phyloP scores from a whole-genome alignment of 371 early-diverging fungal genomes.

The Syncephalastrum racemosum region DNA sequence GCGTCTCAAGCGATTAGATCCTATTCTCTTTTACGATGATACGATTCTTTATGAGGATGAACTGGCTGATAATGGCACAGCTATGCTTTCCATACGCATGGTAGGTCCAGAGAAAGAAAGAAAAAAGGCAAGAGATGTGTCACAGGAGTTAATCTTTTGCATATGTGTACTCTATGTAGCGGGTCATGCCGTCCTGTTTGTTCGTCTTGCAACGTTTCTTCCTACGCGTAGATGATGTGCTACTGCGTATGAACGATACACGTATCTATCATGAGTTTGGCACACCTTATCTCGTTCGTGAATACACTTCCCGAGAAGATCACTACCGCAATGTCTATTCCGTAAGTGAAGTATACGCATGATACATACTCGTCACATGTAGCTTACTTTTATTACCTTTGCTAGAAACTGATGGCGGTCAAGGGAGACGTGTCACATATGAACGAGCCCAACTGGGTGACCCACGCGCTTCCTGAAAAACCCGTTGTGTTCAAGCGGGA shows the following conservation, averaged over 20 bases:
- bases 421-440: constrained; percentile 66
- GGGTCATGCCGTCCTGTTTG: constrained; percentile 93
- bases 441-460: constrained; percentile 77
- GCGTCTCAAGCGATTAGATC: constrained; percentile 74
- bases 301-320: constrained; percentile 69
- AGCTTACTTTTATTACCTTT: not conserved
- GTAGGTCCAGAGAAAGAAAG: too few species aligned
- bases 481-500: too few species aligned
- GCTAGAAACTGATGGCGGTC: constrained; percentile 26
- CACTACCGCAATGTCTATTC: constrained; percentile 57
- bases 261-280: constrained; percentile 88
- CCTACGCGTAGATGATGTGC: constrained; percentile 91
- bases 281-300: constrained; percentile 60
- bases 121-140: not conserved
- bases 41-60: constrained; percentile 94
- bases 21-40: constrained; percentile 90
- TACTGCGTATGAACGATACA: constrained; percentile 87
- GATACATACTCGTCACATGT: not conserved
- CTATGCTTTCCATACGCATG: constrained; percentile 76
- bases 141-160: not conserved
- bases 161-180: constrained; percentile 34
- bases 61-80: constrained; percentile 92
- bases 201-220: constrained; percentile 86
- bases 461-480: constrained; percentile 44
- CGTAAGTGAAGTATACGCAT: constrained; percentile 34